Base-by-base conservation (phyloP, 495 filamentous ascomycete species). In the Cairneyella variabilis region DNA sequence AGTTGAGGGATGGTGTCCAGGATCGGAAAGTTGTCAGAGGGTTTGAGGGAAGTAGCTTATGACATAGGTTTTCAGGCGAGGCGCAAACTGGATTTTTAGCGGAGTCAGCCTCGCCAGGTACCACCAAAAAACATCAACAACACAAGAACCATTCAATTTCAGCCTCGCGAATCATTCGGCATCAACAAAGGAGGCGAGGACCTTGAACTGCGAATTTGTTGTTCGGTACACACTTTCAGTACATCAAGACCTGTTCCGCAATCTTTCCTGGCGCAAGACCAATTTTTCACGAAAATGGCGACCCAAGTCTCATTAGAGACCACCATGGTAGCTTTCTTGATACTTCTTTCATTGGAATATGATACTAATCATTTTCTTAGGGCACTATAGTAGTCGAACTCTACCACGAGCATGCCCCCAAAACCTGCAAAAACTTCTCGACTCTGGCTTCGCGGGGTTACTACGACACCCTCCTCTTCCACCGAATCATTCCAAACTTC, bases 401-500 rank as follows among this genome's bases (percentile, higher is more conserved):
- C 52, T 98, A 98, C 80, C 80, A 74, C 51, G 69, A 79, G 50
- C 87, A 91, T 69, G 86, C 88, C 0, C 88, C 88, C 3, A 86
- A 84, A 69, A 95, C 95, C 3, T 96, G 91, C 79, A 78, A 79
- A 40, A 97, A 97, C 76, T 97, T 98, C 70, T 61, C 75, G 46
- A 87, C 83, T 7, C 86, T 97, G 39, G 83, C 84, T 16, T 66
- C 75, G 41, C 76, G 90, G 46, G 88, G 89, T 41, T 97, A 96
- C 78, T 98, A 95, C 81, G 82, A 91, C 69, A 69, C 69, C 65
- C 76, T 85, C 53, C 69, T 90, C 67, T 91, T 98, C 81, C 93
- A 98, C 76, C 90, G 93, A 61, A 83, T 98, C 48, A 97, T 97
- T 65, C 82, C 88, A 26, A 84, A 89, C 70, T 98, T 98, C 76